Evolutionary conservation across 169 alveolate species (phyloP).

Genomic region (Eimeria maxima): DNA sequence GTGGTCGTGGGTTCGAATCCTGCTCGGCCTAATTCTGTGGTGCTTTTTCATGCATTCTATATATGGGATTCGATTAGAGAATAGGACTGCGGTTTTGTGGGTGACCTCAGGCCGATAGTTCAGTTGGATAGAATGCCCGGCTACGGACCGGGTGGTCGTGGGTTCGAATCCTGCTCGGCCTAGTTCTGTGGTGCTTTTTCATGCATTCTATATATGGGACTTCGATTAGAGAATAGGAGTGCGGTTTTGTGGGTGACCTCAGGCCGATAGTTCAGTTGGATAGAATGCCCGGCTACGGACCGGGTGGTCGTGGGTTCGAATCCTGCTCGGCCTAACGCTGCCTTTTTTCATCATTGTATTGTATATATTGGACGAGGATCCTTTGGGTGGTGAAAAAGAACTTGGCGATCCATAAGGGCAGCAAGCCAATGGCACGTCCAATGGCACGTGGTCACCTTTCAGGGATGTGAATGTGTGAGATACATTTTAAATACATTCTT

Average conservation of each 20-base stretch:
- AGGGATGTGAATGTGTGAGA: too few relatives aligned
- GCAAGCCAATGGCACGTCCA: too few relatives aligned
- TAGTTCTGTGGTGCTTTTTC: not conserved
- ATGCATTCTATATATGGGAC: not conserved
- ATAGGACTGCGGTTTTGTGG: not conserved
- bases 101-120: conserved; percentile 84
- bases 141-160: conserved; percentile 93
- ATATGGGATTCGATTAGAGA: too few relatives aligned
- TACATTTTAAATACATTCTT: too few relatives aligned
- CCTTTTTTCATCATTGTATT: not conserved
- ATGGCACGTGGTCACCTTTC: too few relatives aligned
- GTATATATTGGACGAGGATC: not conserved
- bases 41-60: not conserved
- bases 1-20: conserved; percentile 94
- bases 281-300: conserved; percentile 93
- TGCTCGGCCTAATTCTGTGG: conserved; percentile 89
- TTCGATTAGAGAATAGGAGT: not conserved
- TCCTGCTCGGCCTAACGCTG: conserved; percentile 91
- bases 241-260: not conserved
- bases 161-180: conserved; percentile 94
- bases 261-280: conserved; percentile 90
- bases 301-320: conserved; percentile 93
- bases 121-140: conserved; percentile 93
- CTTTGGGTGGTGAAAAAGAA: not conserved
- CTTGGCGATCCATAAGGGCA: too few relatives aligned